Evolutionary conservation across 164 flowering plant genomes (phyloP), one percentile per base, ranked within the genome.

Genomic region (Magnolia changhungtana): DNA sequence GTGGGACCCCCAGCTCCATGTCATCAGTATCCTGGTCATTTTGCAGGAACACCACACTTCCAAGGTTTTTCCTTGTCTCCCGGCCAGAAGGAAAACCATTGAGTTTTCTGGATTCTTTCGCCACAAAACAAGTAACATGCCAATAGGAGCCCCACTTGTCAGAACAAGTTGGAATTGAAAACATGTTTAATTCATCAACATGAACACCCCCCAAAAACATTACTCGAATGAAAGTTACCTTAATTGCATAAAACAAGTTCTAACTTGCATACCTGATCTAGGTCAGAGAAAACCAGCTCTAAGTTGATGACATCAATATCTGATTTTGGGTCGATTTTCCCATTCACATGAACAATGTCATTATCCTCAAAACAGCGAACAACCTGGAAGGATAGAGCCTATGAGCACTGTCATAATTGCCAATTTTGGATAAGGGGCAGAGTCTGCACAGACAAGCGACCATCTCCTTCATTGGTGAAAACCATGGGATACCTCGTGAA

Each of bases 331-430:
- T 96, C 94, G 75, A 96, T 87, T 87, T 87, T 93, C 50, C 97
- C 98, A 87, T 87, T 94, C 72, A 96, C 99, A 86, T 96, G 99
- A 79, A 96, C 81, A 83, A 96, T 88, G 82, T 96, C 99, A 81
- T 89, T 88, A 83, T 96, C 99, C 82, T 96, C 99, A 86, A 96
- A 96, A 86, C 99, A 96, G 49, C 99, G 94, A 1, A 96, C 99
- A 78, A 94, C 99, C 99, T 94, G 86, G 69, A 78, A 55, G 64
- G 51, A 29, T n/a, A 68, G 31, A 24, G 49, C 45, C 20, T 3
- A 14, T 21, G 9, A 7, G 18, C 49, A 67, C 5, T 14, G 70
- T 29, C 45, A 67, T 18, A 9, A 67, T 67, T 67, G 14, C 18
- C 70, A 29, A 68, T 16, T 37, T 24, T 68, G 31, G 20, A 37